Conservation (phyloP, 1,139 yeast genomes). For the Protomyces inundatus region DNA sequence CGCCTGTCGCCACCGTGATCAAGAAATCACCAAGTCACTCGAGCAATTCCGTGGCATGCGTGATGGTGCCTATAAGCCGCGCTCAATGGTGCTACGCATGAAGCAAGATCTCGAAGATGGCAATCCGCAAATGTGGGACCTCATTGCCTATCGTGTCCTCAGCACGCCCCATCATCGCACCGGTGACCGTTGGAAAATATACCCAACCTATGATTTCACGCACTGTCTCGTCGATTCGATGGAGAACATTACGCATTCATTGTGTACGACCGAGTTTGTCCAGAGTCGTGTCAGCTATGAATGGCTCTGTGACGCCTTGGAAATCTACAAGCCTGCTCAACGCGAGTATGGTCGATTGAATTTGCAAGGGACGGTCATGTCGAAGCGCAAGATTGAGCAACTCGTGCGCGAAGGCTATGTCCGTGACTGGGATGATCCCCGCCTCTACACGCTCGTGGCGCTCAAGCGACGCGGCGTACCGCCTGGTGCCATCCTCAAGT, state of each 20-base stretch:
- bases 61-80: constrained; percentile 79
- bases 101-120: constrained; percentile 89
- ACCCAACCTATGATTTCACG: constrained; percentile 97
- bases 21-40: constrained; percentile 68
- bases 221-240: constrained; percentile 98
- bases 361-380: constrained; percentile 87
- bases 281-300: constrained; percentile 91
- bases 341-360: constrained; percentile 96
- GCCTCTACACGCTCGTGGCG: constrained; percentile 89
- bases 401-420: constrained; percentile 76
- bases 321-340: constrained; percentile 96
- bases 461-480: constrained; percentile 97
- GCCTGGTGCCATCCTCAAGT: constrained; percentile 94
- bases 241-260: constrained; percentile 66
- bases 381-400: constrained; percentile 92
- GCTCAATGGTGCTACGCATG: constrained; percentile 94
- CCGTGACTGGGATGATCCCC: constrained; percentile 98
- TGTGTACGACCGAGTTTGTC: constrained; percentile 48
- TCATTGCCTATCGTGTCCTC: constrained; percentile 94
- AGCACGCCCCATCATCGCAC: constrained; percentile 93
- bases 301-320: constrained; percentile 95
- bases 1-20: constrained; percentile 70
- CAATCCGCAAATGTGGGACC: constrained; percentile 99
- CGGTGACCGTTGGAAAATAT: constrained; percentile 93
- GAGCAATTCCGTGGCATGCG: constrained; percentile 82